These are phyloP conservation scores for Musa itinerans DNA, from an alignment of 176 grass and related monocot genomes.

Conservation along the genomic window DNA sequence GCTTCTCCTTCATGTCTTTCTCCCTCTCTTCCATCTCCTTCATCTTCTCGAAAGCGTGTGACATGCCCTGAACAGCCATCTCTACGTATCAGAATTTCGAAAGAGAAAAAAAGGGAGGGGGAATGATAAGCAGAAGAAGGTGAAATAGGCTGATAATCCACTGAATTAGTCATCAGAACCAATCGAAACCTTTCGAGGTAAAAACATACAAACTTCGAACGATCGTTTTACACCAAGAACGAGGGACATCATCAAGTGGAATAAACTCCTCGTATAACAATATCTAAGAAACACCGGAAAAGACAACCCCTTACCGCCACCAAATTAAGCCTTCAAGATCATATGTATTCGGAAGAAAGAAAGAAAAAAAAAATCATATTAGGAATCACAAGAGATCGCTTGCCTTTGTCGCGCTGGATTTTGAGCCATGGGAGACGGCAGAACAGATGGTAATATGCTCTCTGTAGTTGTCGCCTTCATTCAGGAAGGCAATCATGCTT, in stretches of 20 bases:
- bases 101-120: background rate
- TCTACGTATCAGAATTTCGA: background rate
- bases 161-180: too few species aligned
- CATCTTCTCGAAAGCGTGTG: conserved; percentile 42
- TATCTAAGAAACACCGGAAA: too few species aligned
- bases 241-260: too few species aligned
- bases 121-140: background rate
- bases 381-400: background rate
- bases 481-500: conserved; percentile 51
- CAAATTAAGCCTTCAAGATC: background rate
- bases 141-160: too few species aligned
- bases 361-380: background rate
- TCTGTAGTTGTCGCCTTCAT: background rate
- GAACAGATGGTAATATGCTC: background rate
- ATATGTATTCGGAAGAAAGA: background rate
- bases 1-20: conserved; percentile 28
- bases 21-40: conserved; percentile 45
- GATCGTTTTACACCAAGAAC: too few species aligned
- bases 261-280: too few species aligned
- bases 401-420: conserved; percentile 33
- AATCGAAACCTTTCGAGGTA: too few species aligned
- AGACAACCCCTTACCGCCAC: too few species aligned
- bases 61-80: conserved; percentile 38
- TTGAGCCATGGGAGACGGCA: conserved; percentile 2
- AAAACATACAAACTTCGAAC: too few species aligned